phyloP scores from a whole-genome alignment of 192 early-diverging fungal genomes.

The Podila verticillata region DNA sequence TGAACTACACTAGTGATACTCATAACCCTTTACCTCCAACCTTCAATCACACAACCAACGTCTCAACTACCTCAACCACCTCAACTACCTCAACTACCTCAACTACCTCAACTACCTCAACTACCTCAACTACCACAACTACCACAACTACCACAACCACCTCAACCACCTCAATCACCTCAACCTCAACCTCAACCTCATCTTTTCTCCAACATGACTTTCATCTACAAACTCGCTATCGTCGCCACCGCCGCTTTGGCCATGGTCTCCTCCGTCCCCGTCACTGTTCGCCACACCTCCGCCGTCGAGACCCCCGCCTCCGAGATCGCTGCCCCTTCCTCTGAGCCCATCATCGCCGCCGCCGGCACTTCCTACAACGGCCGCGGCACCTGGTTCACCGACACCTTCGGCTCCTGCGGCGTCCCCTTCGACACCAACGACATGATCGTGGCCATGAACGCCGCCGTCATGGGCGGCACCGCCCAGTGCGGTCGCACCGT shows the following conservation, averaged over 20 bases:
- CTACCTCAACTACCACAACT: no score
- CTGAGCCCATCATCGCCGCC: not conserved
- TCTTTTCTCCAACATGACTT: constrained; percentile 26
- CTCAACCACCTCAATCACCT: not conserved
- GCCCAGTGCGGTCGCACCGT: constrained; percentile 48
- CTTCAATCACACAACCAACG: not conserved
- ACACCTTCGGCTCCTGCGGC: constrained; percentile 50
- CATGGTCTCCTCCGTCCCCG: constrained; percentile 23
- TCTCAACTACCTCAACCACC: not conserved
- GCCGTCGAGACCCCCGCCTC: constrained; percentile 6
- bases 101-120: not conserved
- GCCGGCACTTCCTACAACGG: constrained; percentile 21
- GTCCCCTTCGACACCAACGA: constrained; percentile 50
- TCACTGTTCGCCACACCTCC: constrained; percentile 19
- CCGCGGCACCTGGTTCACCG: constrained; percentile 56
- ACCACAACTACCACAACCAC: not conserved
- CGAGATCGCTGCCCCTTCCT: not conserved
- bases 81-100: not conserved
- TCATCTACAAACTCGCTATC: constrained; percentile 48
- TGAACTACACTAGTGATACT: no score
- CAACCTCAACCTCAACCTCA: no score
- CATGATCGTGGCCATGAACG: constrained; percentile 58
- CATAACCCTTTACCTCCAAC: not conserved
- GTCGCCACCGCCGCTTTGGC: constrained; percentile 38
- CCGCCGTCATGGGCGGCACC: constrained; percentile 45